Base-by-base conservation (phyloP, 176 grass and related monocot genomes). In the Coix lacrymajobi region DNA sequence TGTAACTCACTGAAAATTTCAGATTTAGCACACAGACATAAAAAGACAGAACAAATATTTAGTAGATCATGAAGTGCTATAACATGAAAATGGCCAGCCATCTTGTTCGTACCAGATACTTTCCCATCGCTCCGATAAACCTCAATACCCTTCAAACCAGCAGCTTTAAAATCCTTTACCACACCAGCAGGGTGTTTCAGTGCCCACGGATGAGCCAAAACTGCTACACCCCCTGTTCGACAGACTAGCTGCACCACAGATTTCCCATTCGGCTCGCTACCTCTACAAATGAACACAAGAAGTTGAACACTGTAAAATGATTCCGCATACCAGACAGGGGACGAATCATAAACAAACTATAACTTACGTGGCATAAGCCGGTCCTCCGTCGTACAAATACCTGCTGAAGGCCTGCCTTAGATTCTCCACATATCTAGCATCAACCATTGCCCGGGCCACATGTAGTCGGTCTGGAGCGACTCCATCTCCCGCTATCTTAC, bases 141-240 rank as follows among this genome's bases (percentile, higher is more conserved):
- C 89, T 97, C 94, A 40, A 94, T 82, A 54, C 78, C 94, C 73
- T 94, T 89, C 85, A 94, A 82, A 15, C 89, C 94, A 79, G 89
- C 85, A 66, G 69, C 81, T 45, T 94, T 94, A 78, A 94, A 84
- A 66, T 82, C 80, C 77, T 85, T 90, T 30, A 94, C 71, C 30
- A 90, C 85, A 52, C 30, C 75, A 68, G 14, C 71, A 69, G 70
- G 82, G 83, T 90, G 92, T 88, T 94, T 94, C 86, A 97, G 83
- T 66, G 89, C 89, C 94, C 94, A 94, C 3, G 89, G 91, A 90
- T 97, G 94, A 86, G 91, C 94, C 85, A 97, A 81, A 89, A 86
- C 85, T 16, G 94, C 77, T 10, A 97, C 28, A 37, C 91, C 89
- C 48, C 89, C 89, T 8, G 91, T 94, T 41, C 49, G 62, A 76